These are phyloP conservation scores for Beta lomatogona DNA, from an alignment of 179 eudicot species.

Conservation along the genomic window DNA sequence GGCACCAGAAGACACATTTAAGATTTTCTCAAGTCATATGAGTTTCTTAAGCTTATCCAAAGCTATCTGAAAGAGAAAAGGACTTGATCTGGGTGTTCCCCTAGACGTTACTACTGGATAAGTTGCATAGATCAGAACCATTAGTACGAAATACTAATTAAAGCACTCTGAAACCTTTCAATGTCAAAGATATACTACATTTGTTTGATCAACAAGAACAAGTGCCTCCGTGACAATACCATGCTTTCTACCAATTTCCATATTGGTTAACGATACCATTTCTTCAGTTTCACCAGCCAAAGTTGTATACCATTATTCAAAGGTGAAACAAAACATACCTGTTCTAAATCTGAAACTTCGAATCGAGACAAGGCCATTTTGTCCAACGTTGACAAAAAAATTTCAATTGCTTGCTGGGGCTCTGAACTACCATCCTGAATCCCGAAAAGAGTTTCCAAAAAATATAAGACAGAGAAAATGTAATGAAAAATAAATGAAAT, in stretches of 20 bases:
- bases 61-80: neutral
- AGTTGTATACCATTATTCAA: neutral
- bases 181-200: neutral
- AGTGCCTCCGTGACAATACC: neutral
- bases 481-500: no score
- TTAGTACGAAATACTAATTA: neutral
- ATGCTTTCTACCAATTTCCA: neutral
- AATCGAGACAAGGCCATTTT: conserved; percentile 47
- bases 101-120: neutral
- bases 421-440: conserved; percentile 36
- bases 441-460: neutral
- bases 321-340: conserved; percentile 32
- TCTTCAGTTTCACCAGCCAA: neutral
- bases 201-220: neutral
- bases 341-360: conserved; percentile 44
- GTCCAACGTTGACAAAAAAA: conserved; percentile 38
- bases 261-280: neutral
- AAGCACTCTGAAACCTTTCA: neutral
- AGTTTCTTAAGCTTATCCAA: neutral
- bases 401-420: conserved; percentile 31
- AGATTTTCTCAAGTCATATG: neutral
- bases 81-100: neutral
- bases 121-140: neutral
- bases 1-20: neutral
- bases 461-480: no score